These are phyloP conservation scores for Diddensiella santjacobensis DNA, from an alignment of 805 yeast genomes.

Conservation along the genomic window DNA sequence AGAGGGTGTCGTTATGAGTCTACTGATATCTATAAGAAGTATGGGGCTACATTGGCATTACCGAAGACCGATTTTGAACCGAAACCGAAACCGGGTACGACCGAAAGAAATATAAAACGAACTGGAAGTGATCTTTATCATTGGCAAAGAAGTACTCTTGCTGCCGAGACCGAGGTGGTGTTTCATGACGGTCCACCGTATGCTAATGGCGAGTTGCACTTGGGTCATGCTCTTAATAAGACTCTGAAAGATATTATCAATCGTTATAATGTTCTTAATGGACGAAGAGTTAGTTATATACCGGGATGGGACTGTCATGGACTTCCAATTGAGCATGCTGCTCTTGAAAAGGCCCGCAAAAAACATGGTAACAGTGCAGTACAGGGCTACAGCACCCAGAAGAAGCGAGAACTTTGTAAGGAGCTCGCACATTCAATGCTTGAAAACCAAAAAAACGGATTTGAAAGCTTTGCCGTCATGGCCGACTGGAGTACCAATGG, in stretches of 20 bases:
- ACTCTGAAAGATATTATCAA: constrained; percentile 80
- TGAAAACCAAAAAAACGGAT: constrained; percentile 56
- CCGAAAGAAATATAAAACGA: constrained; percentile 7
- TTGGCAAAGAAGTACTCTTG: constrained; percentile 47
- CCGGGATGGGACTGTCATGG: constrained; percentile 99
- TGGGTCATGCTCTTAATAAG: constrained; percentile 91
- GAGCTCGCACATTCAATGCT: constrained; percentile 68
- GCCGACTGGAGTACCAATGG: constrained; percentile 64
- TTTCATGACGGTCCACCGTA: constrained; percentile 98
- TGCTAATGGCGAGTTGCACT: constrained; percentile 90
- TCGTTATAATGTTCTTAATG: constrained; percentile 61
- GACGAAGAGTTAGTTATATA: constrained; percentile 61
- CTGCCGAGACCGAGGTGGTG: constrained; percentile 41
- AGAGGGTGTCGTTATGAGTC: background rate
- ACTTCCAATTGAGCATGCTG: constrained; percentile 89
- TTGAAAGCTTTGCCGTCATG: constrained; percentile 71
- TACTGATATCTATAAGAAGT: constrained; percentile 11
- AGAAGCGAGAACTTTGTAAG: constrained; percentile 62
- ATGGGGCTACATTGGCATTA: constrained; percentile 19
- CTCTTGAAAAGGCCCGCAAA: constrained; percentile 47
- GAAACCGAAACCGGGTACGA: constrained; percentile 11
- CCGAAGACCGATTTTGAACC: constrained; percentile 20
- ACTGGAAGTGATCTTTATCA: constrained; percentile 50
- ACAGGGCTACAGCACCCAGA: constrained; percentile 38
- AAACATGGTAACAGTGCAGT: constrained; percentile 32